Evolutionary conservation across 345 rosid genomes (phyloP).

Genomic region (Mallotus nudiflorus): DNA sequence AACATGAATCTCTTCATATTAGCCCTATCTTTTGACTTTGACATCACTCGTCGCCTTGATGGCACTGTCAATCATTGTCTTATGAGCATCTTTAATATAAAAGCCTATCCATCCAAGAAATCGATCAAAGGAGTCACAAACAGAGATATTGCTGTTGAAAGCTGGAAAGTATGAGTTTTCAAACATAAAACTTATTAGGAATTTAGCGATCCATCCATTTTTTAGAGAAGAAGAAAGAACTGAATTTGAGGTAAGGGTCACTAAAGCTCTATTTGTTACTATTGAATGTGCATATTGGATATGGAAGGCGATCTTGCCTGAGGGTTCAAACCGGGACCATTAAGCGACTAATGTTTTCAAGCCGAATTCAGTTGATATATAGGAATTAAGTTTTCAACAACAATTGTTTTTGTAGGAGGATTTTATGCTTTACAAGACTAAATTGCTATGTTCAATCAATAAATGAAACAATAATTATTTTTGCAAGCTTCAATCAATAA

Average conservation of each 20-base stretch:
- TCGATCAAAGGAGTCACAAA: slow-evolving; percentile 12
- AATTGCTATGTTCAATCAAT: too few species aligned
- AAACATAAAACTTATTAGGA: neutral
- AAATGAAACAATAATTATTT: too few species aligned
- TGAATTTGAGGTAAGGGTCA: slow-evolving; percentile 11
- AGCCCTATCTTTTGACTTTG: neutral
- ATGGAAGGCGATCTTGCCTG: slow-evolving; percentile 24
- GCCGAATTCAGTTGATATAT: slow-evolving; percentile 10
- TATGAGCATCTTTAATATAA: neutral
- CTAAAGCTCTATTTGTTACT: neutral
- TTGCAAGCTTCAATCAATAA: neutral
- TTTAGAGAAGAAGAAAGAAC: slow-evolving; percentile 24
- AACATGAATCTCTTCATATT: neutral
- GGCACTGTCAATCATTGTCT: slow-evolving; percentile 1
- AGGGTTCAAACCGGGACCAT: slow-evolving; percentile 18
- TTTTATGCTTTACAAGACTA: slow-evolving; percentile 19
- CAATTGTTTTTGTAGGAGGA: slow-evolving; percentile 16
- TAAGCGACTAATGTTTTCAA: slow-evolving; percentile 14
- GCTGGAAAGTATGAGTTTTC: neutral
- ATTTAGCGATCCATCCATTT: slow-evolving; percentile 13
- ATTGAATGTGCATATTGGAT: slow-evolving; percentile 3
- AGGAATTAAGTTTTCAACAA: slow-evolving; percentile 2
- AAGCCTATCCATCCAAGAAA: neutral
- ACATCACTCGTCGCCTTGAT: neutral
- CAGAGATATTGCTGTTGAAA: slow-evolving; percentile 25